Percentiles rank a stretch among this genome's conserved stretches.
Evolutionary conservation across 78 protist genomes (phyloP).

Genomic region (Isochrysis galbana): DNA sequence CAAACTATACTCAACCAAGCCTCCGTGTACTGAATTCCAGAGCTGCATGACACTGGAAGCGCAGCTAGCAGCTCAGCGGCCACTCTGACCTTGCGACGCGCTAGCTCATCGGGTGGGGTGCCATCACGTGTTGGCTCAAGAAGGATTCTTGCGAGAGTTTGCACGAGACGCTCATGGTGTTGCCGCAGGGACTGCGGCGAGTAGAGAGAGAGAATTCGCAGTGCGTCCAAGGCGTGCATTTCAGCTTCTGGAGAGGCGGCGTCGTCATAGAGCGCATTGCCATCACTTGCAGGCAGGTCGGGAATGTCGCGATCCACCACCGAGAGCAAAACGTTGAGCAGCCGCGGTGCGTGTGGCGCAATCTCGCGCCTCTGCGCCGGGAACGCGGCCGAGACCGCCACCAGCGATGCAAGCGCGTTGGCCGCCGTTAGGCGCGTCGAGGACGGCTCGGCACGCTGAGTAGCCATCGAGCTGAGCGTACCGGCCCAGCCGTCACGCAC

Average conservation of each 20-base stretch:
- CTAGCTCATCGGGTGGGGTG: background rate
- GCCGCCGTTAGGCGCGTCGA: background rate
- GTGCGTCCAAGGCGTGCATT: background rate
- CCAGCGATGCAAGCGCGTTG: background rate
- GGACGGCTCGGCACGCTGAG: background rate
- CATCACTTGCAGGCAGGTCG: too few species aligned
- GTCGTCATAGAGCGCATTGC: too few species aligned
- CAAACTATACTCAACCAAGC: background rate
- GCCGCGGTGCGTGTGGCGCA: background rate
- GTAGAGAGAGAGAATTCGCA: background rate
- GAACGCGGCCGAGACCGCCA: background rate
- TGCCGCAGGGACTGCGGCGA: background rate
- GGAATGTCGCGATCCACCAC: background rate
- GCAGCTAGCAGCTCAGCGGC: background rate
- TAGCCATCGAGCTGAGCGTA: background rate
- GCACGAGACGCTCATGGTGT: background rate
- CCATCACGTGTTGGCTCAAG: background rate
- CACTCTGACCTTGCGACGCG: background rate
- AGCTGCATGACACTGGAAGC: background rate
- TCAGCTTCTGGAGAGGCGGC: background rate
- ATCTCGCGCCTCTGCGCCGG: background rate
- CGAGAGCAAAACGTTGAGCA: background rate
- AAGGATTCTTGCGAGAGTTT: background rate
- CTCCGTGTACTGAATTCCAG: background rate
- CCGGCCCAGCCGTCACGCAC: background rate